Evolutionary conservation across 108 stramenopile genomes (phyloP), one percentile per base, ranked within the genome.

Genomic region (Stephanodiscus minutulus): DNA sequence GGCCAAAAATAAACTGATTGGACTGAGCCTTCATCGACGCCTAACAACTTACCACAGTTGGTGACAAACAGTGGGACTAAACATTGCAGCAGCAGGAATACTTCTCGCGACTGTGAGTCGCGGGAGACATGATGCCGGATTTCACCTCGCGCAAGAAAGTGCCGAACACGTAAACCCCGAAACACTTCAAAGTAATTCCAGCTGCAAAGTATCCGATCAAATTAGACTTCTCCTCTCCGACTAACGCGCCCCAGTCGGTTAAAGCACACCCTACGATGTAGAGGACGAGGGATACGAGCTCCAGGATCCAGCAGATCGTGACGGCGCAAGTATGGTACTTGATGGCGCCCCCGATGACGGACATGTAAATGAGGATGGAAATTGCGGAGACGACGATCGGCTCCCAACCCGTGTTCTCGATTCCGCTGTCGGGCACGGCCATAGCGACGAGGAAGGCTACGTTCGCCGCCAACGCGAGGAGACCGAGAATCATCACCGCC

Each of bases 51-150:
- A n/a, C n/a, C n/a, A n/a, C n/a, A n/a, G n/a, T n/a, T n/a, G n/a
- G n/a, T n/a, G n/a, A 48, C 47, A 15, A 2, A 39, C 39, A 39
- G 39, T 11, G 9, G 9, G 9, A 28, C 39, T 44, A 69, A n/a
- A 69, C 57, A 31, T 59, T 69, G 68, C 68, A 58, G 57, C 68
- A 69, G 24, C 68, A 69, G 27, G 68, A 70, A 43, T 70, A 70
- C 41, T 60, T 58, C 58, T 70, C 68, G 24, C 68, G 20, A 0
- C 13, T 13, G 17, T 33, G 25, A 21, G 68, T 70, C 21, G 59
- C 58, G 0, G 18, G 46, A 22, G 29, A 35, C 68, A 70, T 70
- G 20, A 60, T 44, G 15, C 68, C 68, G 7, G 36, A 41, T 4
- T 58, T 55, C 3, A 70, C 68, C 39, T 70, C 68, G 20, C 35